Percentiles rank a stretch among this genome's conserved stretches.
phyloP scores from a whole-genome alignment of 352 stramenopile genomes.

The Globisporangium nodosum region DNA sequence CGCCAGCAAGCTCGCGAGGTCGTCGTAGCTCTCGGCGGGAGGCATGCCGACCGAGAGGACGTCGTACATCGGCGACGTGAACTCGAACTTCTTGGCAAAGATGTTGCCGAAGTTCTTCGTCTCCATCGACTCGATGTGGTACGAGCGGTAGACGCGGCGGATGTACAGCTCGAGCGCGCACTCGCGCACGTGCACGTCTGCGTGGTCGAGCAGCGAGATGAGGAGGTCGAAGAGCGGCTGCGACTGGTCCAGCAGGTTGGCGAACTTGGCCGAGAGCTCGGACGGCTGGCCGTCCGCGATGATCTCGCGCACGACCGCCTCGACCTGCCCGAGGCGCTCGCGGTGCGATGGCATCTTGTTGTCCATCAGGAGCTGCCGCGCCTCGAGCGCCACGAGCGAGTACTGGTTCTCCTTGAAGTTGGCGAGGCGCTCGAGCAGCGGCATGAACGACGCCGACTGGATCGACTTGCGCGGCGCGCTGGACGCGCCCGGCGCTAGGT shows the following conservation, averaged over 20 bases:
- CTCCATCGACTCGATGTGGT: constrained; percentile 81
- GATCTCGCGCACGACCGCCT: constrained; percentile 67
- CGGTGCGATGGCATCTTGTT: constrained; percentile 96
- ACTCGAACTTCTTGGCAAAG: constrained; percentile 85
- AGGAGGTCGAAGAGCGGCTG: constrained; percentile 84
- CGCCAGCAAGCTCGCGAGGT: constrained; percentile 64
- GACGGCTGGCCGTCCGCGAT: constrained; percentile 39
- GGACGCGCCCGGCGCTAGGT: constrained; percentile 36
- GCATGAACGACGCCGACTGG: constrained; percentile 62
- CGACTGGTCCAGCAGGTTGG: constrained; percentile 69
- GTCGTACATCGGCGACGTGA: constrained; percentile 78
- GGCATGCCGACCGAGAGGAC: constrained; percentile 67
- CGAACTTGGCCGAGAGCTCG: constrained; percentile 52
- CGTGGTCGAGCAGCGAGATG: constrained; percentile 73
- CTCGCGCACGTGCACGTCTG: constrained; percentile 60
- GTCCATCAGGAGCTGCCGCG: constrained; percentile 94
- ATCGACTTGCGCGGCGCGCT: constrained; percentile 41
- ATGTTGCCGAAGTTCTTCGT: constrained; percentile 50
- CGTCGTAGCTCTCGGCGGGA: constrained; percentile 78
- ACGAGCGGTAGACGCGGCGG: constrained; percentile 82
- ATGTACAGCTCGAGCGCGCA: constrained; percentile 79
- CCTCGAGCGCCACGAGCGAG: constrained; percentile 91
- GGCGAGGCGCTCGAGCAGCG: constrained; percentile 81
- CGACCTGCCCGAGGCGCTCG: constrained; percentile 82
- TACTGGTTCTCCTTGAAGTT: constrained; percentile 90